Conservation (phyloP, 345 rosid genomes). For the Rhizophora mangle region DNA sequence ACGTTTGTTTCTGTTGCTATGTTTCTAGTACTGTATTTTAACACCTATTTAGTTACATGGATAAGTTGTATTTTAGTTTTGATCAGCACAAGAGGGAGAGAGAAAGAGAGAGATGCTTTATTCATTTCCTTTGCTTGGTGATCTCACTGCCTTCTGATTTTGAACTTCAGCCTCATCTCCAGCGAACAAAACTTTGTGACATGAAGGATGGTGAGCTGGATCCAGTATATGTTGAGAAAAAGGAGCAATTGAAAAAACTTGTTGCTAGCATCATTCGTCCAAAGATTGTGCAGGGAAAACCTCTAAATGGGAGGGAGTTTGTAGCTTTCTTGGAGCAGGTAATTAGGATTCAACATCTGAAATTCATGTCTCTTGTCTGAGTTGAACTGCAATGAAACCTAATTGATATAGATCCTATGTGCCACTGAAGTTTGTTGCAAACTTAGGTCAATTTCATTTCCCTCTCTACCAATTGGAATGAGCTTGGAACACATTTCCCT, state of each 20-base stretch:
- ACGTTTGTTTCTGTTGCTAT: constrained; percentile 1
- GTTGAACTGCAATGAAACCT: neutral
- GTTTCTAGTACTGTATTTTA: too few species aligned
- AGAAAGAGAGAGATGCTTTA: too few species aligned
- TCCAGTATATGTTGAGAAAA: constrained; percentile 68
- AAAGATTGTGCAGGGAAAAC: constrained; percentile 90
- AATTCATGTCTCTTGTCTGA: neutral
- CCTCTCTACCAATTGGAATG: neutral
- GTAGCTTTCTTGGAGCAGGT: constrained; percentile 95
- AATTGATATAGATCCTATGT: neutral
- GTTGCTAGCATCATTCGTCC: constrained; percentile 79
- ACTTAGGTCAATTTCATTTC: neutral
- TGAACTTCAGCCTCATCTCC: constrained; percentile 74
- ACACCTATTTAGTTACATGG: too few species aligned
- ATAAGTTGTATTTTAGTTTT: too few species aligned
- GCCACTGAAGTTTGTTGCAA: neutral
- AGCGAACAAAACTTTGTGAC: constrained; percentile 97
- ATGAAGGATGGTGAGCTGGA: constrained; percentile 90
- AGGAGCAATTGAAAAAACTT: constrained; percentile 74
- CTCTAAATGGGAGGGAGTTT: constrained; percentile 85
- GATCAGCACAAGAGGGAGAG: too few species aligned
- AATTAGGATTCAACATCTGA: constrained; percentile 8
- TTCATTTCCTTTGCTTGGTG: neutral
- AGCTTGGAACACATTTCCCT: neutral
- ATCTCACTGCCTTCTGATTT: constrained; percentile 30